Base-by-base conservation (phyloP, 805 yeast species). In the Candida montana region DNA sequence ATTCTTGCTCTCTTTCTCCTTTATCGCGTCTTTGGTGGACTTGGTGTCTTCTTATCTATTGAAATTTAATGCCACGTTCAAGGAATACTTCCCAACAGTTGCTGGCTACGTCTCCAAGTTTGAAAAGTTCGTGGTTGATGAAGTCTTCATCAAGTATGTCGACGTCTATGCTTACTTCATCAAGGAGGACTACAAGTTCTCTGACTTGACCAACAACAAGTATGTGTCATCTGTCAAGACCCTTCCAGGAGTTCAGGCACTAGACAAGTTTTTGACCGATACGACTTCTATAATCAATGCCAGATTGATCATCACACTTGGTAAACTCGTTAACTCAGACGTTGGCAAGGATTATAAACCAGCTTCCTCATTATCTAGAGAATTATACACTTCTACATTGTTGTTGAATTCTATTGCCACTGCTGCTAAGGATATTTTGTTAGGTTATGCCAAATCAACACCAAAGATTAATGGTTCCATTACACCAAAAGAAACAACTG, bases 81-180 rank as follows among this genome's bases (percentile, higher is more conserved):
- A 39, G 23, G 36, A 31, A 17, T 26, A 30, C 13, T 27, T 43
- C 26, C 36, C 40, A 27, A 43, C 29, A 7, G 24, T 43, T 23
- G 13, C 23, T 18, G 38, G 29, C 12, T 21, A 21, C 9, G 28
- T 8, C 7, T 28, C 19, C 11, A 33, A 31, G 4, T 17, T 27
- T 9, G 41, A 37, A 39, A 34, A 30, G 19, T 19, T 42, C 21
- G 13, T 35, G 11, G 35, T 32, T 17, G 37, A 38, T 19, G 39
- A 33, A 10, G n/a, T 29, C 4, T 21, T 37, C 15, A 34, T 41
- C 19, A 41, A 37, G 37, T 35, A 35, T 17, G 34, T 41, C 12
- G 40, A 41, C 18, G 40, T 35, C 24, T 35, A 40, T 20, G 33
- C 35, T 26, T 35, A 30, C 24, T 35, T 35, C 31, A 40, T 40